phyloP scores from a whole-genome alignment of 768 basidiomycete species.

The Xanthoconium stramineum region DNA sequence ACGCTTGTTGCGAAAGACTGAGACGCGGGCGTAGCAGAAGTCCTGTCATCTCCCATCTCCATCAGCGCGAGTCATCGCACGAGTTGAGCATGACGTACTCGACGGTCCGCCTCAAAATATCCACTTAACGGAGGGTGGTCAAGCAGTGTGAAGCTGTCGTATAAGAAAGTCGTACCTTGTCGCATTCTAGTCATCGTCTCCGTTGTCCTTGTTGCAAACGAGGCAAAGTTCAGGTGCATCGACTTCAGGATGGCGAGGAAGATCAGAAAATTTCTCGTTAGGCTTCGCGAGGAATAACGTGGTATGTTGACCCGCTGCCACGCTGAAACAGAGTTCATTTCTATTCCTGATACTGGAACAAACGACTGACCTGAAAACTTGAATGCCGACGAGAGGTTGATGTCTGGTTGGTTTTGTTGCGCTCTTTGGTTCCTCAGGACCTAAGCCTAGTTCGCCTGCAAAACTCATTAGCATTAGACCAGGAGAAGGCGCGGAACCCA shows the following conservation, averaged over 20 bases:
- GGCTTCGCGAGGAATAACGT: slow-evolving; percentile 81
- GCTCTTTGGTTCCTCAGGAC: slow-evolving; percentile 78
- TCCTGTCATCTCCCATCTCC: no score
- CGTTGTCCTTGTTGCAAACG: slow-evolving; percentile 66
- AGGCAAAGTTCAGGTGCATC: slow-evolving; percentile 66
- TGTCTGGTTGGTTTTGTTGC: slow-evolving; percentile 79
- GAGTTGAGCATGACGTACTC: slow-evolving; percentile 50
- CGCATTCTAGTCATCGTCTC: slow-evolving; percentile 85
- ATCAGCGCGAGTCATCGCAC: not conserved
- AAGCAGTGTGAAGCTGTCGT: not conserved
- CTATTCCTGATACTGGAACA: slow-evolving; percentile 18
- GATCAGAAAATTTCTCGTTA: slow-evolving; percentile 67
- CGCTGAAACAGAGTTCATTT: slow-evolving; percentile 37
- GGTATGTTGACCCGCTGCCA: slow-evolving; percentile 85
- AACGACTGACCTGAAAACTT: slow-evolving; percentile 64
- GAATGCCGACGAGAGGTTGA: slow-evolving; percentile 67
- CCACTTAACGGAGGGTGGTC: slow-evolving; percentile 46
- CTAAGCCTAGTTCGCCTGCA: slow-evolving; percentile 76
- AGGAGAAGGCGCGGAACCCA: not conserved
- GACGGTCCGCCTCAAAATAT: slow-evolving; percentile 77
- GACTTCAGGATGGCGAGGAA: slow-evolving; percentile 82
- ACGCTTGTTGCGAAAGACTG: no score
- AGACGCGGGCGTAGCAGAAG: no score
- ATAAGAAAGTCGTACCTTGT: slow-evolving; percentile 57
- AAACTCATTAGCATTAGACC: not conserved